phyloP scores from a whole-genome alignment of 495 filamentous ascomycete genomes.

The Neurospora sp. region DNA sequence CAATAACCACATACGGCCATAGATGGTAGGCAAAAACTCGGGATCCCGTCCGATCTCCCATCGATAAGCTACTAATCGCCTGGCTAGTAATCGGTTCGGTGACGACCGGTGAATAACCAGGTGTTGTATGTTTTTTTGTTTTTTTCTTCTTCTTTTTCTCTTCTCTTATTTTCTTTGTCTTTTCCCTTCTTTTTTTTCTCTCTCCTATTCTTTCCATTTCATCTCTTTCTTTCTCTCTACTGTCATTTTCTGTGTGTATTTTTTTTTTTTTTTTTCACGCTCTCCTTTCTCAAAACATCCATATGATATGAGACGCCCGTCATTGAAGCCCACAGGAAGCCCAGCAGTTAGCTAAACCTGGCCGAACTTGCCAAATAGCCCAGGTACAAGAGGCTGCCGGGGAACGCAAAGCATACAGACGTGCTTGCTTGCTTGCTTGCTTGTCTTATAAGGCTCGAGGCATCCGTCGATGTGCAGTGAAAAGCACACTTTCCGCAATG shows the following conservation, averaged over 20 bases:
- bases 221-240: no score
- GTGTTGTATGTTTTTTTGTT: not conserved
- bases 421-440: not conserved
- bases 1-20: not conserved
- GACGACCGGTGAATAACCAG: not conserved
- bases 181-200: not conserved
- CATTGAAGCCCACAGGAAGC: no score
- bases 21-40: not conserved
- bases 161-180: not conserved
- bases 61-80: not conserved
- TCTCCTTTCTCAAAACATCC: not conserved
- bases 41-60: not conserved
- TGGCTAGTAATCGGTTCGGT: not conserved
- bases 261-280: not conserved
- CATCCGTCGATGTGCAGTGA: not conserved
- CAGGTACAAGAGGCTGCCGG: not conserved
- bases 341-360: no score
- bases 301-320: not conserved
- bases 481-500: not conserved
- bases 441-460: not conserved
- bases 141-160: not conserved
- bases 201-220: not conserved
- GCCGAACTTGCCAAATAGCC: not conserved
- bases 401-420: not conserved
- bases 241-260: not conserved